Conservation (phyloP, 1,139 yeast genomes). For the Blastobotrys illinoisensis region DNA sequence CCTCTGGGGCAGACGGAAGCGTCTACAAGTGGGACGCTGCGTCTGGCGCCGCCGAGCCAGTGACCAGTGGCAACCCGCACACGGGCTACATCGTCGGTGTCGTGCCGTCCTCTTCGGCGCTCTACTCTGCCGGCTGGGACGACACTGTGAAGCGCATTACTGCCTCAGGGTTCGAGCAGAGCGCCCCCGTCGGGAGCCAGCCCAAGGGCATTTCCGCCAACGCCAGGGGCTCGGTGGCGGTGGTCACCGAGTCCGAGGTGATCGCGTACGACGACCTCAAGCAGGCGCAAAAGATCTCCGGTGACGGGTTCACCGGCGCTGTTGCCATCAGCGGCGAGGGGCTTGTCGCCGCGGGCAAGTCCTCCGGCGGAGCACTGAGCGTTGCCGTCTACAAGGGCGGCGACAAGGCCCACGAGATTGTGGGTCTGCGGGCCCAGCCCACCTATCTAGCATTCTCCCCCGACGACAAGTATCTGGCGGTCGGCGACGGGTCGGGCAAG, state of each 20-base stretch:
- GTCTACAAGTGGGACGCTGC: slow-evolving; percentile 54
- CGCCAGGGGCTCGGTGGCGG: slow-evolving; percentile 29
- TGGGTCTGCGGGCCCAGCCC: slow-evolving; percentile 51
- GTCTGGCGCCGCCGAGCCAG: slow-evolving; percentile 32
- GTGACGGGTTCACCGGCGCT: slow-evolving; percentile 10
- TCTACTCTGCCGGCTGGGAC: slow-evolving; percentile 80
- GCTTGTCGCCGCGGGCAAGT: slow-evolving; percentile 29
- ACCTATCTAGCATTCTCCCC: slow-evolving; percentile 66
- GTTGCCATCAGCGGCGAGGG: slow-evolving; percentile 36
- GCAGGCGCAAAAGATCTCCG: slow-evolving; percentile 17
- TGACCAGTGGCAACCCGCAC: slow-evolving; percentile 23
- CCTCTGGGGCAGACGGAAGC: slow-evolving; percentile 82
- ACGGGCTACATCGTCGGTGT: slow-evolving; percentile 31
- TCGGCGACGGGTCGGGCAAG: slow-evolving; percentile 84
- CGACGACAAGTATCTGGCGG: slow-evolving; percentile 62
- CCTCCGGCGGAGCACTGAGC: slow-evolving; percentile 3
- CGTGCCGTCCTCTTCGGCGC: slow-evolving; percentile 25
- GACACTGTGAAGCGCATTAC: slow-evolving; percentile 50
- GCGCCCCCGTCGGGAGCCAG: slow-evolving; percentile 46
- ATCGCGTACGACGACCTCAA: slow-evolving; percentile 31
- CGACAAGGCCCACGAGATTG: slow-evolving; percentile 12
- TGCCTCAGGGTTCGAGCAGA: slow-evolving; percentile 25
- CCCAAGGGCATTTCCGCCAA: slow-evolving; percentile 51
- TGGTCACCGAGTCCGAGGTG: slow-evolving; percentile 47
- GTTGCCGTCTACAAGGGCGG: neutral